phyloP scores from a whole-genome alignment of 768 basidiomycete genomes.

The Rhizopogon vinicolor region DNA sequence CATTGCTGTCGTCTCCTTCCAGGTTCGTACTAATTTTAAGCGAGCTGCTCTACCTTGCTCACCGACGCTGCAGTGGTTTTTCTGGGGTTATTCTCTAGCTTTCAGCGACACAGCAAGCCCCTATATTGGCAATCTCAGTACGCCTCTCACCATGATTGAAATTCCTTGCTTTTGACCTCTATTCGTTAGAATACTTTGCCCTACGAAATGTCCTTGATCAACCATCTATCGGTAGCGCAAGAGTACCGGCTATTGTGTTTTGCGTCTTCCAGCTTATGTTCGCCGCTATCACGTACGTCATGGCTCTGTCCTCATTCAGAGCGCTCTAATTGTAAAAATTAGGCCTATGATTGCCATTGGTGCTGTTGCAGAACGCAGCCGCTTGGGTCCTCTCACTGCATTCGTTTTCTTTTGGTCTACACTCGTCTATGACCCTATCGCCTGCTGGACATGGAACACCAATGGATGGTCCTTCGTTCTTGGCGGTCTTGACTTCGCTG shows the following conservation, averaged over 20 bases:
- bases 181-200: slow-evolving; percentile 66
- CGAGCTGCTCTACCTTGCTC: background rate
- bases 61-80: slow-evolving; percentile 69
- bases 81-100: slow-evolving; percentile 93
- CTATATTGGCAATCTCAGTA: slow-evolving; percentile 87
- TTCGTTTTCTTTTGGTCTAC: slow-evolving; percentile 92
- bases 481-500: slow-evolving; percentile 90
- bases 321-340: slow-evolving; percentile 10
- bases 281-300: slow-evolving; percentile 74
- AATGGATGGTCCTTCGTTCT: slow-evolving; percentile 71
- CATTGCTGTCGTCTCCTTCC: slow-evolving; percentile 78
- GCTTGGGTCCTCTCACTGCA: slow-evolving; percentile 80
- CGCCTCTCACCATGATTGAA: slow-evolving; percentile 18
- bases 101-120: slow-evolving; percentile 71
- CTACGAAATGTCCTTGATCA: slow-evolving; percentile 73
- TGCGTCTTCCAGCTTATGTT: slow-evolving; percentile 90
- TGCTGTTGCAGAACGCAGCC: slow-evolving; percentile 85
- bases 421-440: slow-evolving; percentile 89
- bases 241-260: slow-evolving; percentile 72
- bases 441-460: slow-evolving; percentile 94
- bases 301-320: background rate
- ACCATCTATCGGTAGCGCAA: slow-evolving; percentile 67
- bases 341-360: slow-evolving; percentile 88
- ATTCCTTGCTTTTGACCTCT: background rate
- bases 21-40: slow-evolving; percentile 41